Conservation (phyloP, 108 stramenopile species). For the Nitzschia inconspicua region DNA sequence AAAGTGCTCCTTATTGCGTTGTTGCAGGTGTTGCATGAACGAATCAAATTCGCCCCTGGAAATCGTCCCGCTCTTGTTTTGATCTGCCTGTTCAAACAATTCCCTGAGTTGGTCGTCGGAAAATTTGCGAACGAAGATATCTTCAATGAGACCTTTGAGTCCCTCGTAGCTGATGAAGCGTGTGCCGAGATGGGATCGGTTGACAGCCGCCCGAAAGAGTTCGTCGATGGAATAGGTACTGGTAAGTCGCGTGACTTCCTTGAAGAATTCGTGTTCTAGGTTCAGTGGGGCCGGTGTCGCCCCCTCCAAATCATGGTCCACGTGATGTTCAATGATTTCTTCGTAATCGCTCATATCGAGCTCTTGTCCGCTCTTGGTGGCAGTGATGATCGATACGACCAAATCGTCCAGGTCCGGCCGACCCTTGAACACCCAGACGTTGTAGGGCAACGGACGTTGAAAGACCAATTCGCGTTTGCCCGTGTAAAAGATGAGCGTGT, state of each 20-base stretch:
- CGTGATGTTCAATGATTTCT: neutral
- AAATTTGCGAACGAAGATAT: neutral
- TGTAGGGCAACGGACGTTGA: too few relatives aligned
- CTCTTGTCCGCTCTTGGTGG: neutral
- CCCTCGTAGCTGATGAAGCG: neutral
- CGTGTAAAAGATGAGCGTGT: constrained; percentile 44
- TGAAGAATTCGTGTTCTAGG: too few relatives aligned
- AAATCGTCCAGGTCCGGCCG: constrained; percentile 1
- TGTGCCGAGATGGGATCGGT: neutral
- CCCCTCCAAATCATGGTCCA: too few relatives aligned
- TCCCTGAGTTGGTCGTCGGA: too few relatives aligned
- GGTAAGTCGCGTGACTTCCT: neutral
- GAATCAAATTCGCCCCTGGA: too few relatives aligned
- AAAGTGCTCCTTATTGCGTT: too few relatives aligned
- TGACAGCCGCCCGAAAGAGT: neutral
- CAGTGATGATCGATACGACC: neutral
- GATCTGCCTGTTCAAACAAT: too few relatives aligned
- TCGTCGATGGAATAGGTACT: neutral
- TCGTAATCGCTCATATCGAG: neutral
- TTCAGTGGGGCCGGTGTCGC: too few relatives aligned
- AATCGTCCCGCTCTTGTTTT: too few relatives aligned
- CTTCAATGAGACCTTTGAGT: neutral
- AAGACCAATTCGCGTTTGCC: constrained; percentile 20
- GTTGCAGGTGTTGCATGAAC: too few relatives aligned
- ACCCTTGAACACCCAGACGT: neutral